Base-by-base conservation (phyloP, 768 basidiomycete species). In the Macrocybe gigantea region DNA sequence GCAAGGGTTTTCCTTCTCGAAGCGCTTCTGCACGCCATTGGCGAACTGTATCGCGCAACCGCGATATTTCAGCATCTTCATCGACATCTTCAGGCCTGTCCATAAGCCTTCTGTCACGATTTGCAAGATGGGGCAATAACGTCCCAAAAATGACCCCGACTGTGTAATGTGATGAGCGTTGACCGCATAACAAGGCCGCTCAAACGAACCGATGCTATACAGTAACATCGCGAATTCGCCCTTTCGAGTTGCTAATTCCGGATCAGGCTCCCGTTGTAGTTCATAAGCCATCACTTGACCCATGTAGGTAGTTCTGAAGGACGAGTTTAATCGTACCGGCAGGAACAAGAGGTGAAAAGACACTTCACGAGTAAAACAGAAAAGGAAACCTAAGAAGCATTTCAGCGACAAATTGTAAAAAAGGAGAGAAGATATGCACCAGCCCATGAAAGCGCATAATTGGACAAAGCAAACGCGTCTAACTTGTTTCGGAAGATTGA, bases 361-460 rank as follows among this genome's bases (percentile, higher is more conserved):
- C 63, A 22, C 22, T 22, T 22, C 22, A 87, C 87, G 89, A 79
- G 57, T 92, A 93, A 66, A 97, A 96, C 36, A 96, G 72, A 72
- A 93, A 97, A 1, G 94, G 94, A 60, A 97, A 97, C 91, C 88
- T 87, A 41, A 57, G 36, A 37, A 48, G 35, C 6, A 14, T n/a
- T 30, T n/a, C 14, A 38, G 5, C 12, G 15, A 33, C 29, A 6
- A 41, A 22, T 4, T 22, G 22, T 4, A 22, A 22, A 22, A 22
- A 22, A 4, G 22, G 32, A 12, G 30, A 7, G 15, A 38, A 41
- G 37, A 40, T 15, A 67, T 80, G 30, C 56, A 86, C 90, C 94
- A 97, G 54, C 91, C 93, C 91, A 95, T 95, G 63, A 95, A 97
- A 2, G 94, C 93, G 61, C 91, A 94, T 12, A 97, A 66, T 60